phyloP scores from a whole-genome alignment of 306 rosid genomes.

The Citrullus colocynthis region DNA sequence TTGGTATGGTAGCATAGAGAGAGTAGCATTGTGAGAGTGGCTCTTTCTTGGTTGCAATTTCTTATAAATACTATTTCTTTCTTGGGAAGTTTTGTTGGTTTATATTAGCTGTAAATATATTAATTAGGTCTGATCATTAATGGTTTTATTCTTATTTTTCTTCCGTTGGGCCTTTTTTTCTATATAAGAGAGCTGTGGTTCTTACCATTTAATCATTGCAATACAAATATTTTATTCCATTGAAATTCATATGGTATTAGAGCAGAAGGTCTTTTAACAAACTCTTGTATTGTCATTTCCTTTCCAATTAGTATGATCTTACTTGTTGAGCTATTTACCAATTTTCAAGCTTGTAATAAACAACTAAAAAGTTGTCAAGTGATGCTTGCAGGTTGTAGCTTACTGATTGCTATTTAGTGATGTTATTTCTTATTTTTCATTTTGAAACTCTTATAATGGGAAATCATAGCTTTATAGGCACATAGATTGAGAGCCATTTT shows the following conservation, averaged over 20 bases:
- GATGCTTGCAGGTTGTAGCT: background rate
- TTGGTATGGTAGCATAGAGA: background rate
- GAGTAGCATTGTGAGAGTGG: background rate
- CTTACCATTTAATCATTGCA: too few relatives aligned
- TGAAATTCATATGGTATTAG: too few relatives aligned
- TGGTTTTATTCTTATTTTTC: too few relatives aligned
- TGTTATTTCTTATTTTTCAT: background rate
- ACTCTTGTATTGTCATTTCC: too few relatives aligned
- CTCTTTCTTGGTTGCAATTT: background rate
- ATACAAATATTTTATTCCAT: too few relatives aligned
- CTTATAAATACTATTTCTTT: background rate
- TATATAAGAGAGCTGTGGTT: too few relatives aligned
- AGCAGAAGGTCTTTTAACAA: too few relatives aligned
- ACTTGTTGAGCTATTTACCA: too few relatives aligned
- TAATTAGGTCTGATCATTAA: too few relatives aligned
- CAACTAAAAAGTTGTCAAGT: background rate
- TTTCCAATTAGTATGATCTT: too few relatives aligned
- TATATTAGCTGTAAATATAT: too few relatives aligned
- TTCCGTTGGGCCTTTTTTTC: too few relatives aligned
- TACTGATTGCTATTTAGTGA: background rate
- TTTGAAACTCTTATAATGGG: background rate
- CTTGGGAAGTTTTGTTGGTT: background rate
- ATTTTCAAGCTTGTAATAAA: background rate
- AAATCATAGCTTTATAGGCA: background rate
- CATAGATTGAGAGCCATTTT: background rate